Percentiles rank a stretch among this genome's conserved stretches.
phyloP scores from a whole-genome alignment of 1,284 basidiomycete species.

The Agroathelia rolfsii region DNA sequence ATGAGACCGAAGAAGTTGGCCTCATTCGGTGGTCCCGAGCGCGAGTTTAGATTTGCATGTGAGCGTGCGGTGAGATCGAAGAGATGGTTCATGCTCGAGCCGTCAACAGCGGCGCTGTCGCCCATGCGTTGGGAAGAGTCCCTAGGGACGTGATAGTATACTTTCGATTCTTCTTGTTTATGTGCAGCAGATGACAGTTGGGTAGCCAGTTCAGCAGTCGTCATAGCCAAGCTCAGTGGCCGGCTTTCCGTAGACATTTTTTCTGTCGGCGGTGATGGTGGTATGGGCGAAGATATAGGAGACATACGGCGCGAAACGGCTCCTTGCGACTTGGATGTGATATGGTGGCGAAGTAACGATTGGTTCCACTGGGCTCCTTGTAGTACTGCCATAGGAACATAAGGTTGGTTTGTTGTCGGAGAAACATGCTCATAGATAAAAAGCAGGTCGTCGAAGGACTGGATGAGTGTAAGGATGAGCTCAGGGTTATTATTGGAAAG shows the following conservation, averaged over 20 bases:
- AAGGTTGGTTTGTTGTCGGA: slow-evolving; percentile 56
- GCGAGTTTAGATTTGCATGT: slow-evolving; percentile 19
- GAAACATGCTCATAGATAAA: slow-evolving; percentile 65
- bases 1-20: slow-evolving; percentile 58
- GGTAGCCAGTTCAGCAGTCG: slow-evolving; percentile 38
- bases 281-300: slow-evolving; percentile 28
- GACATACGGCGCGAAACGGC: slow-evolving; percentile 15
- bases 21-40: slow-evolving; percentile 28
- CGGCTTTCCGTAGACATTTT: too few relatives aligned
- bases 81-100: slow-evolving; percentile 43
- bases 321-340: slow-evolving; percentile 32
- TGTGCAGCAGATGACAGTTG: slow-evolving; percentile 15
- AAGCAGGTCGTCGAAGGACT: slow-evolving; percentile 74
- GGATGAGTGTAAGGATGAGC: slow-evolving; percentile 11
- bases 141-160: slow-evolving; percentile 62
- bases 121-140: slow-evolving; percentile 79
- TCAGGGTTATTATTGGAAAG: too few relatives aligned
- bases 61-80: slow-evolving; percentile 26
- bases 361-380: slow-evolving; percentile 76
- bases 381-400: slow-evolving; percentile 55
- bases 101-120: slow-evolving; percentile 49
- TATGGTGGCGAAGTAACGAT: slow-evolving; percentile 48
- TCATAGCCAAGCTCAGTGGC: slow-evolving; percentile 55
- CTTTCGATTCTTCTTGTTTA: slow-evolving; percentile 20
- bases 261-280: too few relatives aligned